These are phyloP conservation scores for Sergeia podlipaevii DNA, from an alignment of 208 protist species.

Conservation along the genomic window DNA sequence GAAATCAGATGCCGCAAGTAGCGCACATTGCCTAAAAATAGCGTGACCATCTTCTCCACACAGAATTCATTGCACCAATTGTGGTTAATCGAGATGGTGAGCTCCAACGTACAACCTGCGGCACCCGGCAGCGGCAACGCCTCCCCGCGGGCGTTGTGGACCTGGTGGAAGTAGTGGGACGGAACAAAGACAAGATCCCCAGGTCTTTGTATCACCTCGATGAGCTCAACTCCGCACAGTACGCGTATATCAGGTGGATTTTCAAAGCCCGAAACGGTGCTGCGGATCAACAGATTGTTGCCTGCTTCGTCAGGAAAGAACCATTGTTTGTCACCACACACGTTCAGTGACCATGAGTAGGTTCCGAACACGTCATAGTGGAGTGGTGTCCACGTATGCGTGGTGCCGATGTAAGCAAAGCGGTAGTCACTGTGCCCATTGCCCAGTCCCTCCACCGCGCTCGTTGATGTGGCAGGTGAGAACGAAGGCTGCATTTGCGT, in stretches of 20 bases:
- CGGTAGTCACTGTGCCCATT: slow-evolving; percentile 67
- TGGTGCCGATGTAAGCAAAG: slow-evolving; percentile 78
- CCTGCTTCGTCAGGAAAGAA: slow-evolving; percentile 56
- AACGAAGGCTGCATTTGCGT: background rate
- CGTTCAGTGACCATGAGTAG: slow-evolving; percentile 88
- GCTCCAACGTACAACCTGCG: slow-evolving; percentile 7
- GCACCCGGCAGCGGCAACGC: slow-evolving; percentile 14
- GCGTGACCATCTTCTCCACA: slow-evolving; percentile 41
- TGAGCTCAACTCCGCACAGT: slow-evolving; percentile 39
- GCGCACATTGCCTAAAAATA: slow-evolving; percentile 45
- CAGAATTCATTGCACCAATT: slow-evolving; percentile 86
- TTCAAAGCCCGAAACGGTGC: slow-evolving; percentile 23
- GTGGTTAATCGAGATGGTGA: slow-evolving; percentile 82
- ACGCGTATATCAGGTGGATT: slow-evolving; percentile 59
- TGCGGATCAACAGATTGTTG: slow-evolving; percentile 37
- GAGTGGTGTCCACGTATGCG: slow-evolving; percentile 61
- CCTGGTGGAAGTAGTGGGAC: slow-evolving; percentile 66
- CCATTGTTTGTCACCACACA: slow-evolving; percentile 81
- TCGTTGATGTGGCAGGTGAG: background rate
- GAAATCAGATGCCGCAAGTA: slow-evolving; percentile 26
- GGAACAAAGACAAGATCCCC: slow-evolving; percentile 88
- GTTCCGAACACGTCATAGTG: slow-evolving; percentile 88
- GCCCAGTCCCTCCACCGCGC: slow-evolving; percentile 36
- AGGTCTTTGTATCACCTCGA: slow-evolving; percentile 48
- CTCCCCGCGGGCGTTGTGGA: slow-evolving; percentile 74